phyloP scores from a whole-genome alignment of 768 basidiomycete genomes.

The Mrakia gelida region DNA sequence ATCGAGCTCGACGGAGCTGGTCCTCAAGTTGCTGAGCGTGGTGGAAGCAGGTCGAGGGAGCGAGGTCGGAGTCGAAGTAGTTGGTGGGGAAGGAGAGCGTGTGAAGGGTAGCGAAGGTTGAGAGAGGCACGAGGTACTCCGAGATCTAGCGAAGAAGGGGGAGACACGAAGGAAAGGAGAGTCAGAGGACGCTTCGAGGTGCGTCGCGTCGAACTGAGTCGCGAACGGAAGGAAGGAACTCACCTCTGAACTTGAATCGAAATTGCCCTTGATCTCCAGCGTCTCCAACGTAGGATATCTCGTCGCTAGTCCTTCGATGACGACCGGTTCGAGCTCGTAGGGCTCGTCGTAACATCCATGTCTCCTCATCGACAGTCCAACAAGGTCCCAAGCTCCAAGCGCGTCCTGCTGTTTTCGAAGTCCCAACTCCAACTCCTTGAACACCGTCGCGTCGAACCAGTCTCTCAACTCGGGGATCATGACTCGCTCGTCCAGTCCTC shows the following conservation, averaged over 20 bases:
- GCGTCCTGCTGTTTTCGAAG: not conserved
- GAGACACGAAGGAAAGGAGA: too few relatives aligned
- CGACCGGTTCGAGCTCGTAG: not conserved
- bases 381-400: not conserved
- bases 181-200: not conserved
- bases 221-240: not conserved
- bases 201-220: too few relatives aligned
- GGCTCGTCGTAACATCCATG: not conserved
- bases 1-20: not conserved
- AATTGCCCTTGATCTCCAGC: not conserved
- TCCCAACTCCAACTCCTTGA: not conserved
- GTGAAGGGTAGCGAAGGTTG: not conserved
- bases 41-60: not conserved
- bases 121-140: not conserved
- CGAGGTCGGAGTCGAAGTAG: not conserved
- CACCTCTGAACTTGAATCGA: not conserved
- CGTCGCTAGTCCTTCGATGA: not conserved
- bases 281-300: not conserved
- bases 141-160: not conserved
- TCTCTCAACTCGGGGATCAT: not conserved
- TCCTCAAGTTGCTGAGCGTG: not conserved
- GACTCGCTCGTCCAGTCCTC: not conserved
- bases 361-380: not conserved
- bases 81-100: not conserved
- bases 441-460: not conserved